A percentile compares a stretch with the other conserved stretches of the same genome.
Conservation (phyloP, 2,329 filamentous ascomycete species). For the Fusarium sp. region DNA sequence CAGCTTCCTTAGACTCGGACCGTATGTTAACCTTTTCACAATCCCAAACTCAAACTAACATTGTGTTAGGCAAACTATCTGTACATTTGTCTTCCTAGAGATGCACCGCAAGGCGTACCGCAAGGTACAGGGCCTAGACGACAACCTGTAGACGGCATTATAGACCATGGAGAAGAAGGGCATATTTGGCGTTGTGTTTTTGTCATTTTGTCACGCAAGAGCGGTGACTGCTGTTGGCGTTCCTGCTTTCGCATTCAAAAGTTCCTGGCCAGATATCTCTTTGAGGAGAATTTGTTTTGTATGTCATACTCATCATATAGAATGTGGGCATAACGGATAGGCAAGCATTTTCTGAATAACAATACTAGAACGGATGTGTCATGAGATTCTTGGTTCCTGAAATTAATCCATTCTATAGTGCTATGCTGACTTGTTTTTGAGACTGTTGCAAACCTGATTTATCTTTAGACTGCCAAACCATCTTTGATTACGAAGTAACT, state of each 20-base stretch:
- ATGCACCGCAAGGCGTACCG: slow-evolving; percentile 84
- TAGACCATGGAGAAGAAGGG: slow-evolving; percentile 35
- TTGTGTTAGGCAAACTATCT: slow-evolving; percentile 77
- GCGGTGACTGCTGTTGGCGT: slow-evolving; percentile 42
- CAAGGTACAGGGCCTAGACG: slow-evolving; percentile 57
- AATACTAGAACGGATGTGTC: slow-evolving; percentile 5
- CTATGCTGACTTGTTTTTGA: slow-evolving; percentile 40
- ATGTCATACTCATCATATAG: slow-evolving; percentile 26
- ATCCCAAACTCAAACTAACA: slow-evolving; percentile 25
- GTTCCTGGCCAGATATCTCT: slow-evolving; percentile 10
- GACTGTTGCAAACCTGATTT: slow-evolving; percentile 34
- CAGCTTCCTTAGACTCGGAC: slow-evolving; percentile 73
- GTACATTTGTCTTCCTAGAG: slow-evolving; percentile 87
- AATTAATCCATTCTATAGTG: slow-evolving; percentile 44
- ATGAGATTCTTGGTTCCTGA: slow-evolving; percentile 1
- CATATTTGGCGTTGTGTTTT: slow-evolving; percentile 42
- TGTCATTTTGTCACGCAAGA: slow-evolving; percentile 24
- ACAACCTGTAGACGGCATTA: slow-evolving; percentile 40
- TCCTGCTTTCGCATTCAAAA: slow-evolving; percentile 23
- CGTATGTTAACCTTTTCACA: slow-evolving; percentile 57
- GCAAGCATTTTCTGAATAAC: neutral
- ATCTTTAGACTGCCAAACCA: slow-evolving; percentile 27
- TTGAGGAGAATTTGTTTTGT: slow-evolving; percentile 19
- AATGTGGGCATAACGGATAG: slow-evolving; percentile 1
- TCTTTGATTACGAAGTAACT: slow-evolving; percentile 38